Base-by-base conservation (phyloP, 1,139 yeast species). In the Nakaseomyces bracarensis region DNA sequence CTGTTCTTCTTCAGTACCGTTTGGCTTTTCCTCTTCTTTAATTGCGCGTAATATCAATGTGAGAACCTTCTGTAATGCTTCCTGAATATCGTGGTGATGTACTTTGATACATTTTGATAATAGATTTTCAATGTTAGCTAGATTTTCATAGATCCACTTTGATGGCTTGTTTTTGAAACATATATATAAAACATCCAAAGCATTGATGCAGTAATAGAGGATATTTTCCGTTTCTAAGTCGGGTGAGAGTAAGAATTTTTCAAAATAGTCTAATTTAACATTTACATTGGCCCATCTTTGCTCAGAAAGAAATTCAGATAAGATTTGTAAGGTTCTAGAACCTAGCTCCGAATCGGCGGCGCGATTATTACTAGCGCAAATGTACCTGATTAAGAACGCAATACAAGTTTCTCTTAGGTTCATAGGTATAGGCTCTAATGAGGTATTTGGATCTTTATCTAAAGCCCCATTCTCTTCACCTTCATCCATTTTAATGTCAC, bases 401-500 rank as follows among this genome's bases (percentile, higher is more conserved):
- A 87, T 80, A 59, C 94, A 86, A 0, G 96, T 86, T 60, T 89
- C 97, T 37, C 94, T 71, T 57, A 85, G 89, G 18, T 82, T 77
- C 48, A 82, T 74, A 1, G 96, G 93, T 41, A 87, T 78, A 2
- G 70, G 59, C 8, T 47, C 37, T 2, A 43, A 38, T 2, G 39
- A 53, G 4, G 39, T 47, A 16, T 36, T 36, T 3, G 49, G 19
- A 23, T 46, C 52, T 22, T 41, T 47, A 22, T 37, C 45, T 14
- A 13, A 13, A 26, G 35, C 29, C 4, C 35, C 16, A 14, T 26
- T 22, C 11, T 21, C 33, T 4, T 38, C 35, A 19, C 43, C 49
- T 6, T 33, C 44, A 11, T 49, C 54, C 60, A 57, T 55, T 7
- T 45, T 48, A 13, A 53, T 38, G 42, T 60, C 63, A 18, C 52